These are phyloP conservation scores for Camelina laxa DNA, from an alignment of 345 rosid genomes.

Conservation along the genomic window DNA sequence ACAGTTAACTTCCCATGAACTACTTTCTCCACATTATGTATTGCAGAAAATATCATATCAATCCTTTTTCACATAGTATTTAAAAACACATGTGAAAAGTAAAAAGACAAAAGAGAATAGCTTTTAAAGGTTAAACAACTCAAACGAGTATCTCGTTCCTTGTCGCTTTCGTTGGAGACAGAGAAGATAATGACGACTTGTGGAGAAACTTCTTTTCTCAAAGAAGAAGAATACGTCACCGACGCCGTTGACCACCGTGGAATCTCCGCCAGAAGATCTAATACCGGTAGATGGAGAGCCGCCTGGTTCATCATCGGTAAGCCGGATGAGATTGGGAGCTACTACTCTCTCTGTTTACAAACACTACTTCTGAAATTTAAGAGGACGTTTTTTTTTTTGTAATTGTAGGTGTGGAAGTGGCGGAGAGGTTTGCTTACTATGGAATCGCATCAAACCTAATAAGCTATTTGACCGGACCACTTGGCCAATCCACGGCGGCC, in stretches of 20 bases:
- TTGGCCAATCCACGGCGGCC: slow-evolving; percentile 49
- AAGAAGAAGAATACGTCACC: slow-evolving; percentile 5
- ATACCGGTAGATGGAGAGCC: slow-evolving; percentile 41
- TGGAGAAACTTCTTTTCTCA: background rate
- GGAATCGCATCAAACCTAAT: slow-evolving; percentile 45
- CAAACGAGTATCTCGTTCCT: background rate
- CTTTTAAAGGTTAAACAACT: background rate
- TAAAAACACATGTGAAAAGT: too few relatives aligned
- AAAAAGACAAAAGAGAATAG: too few relatives aligned
- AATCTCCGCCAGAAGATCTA: slow-evolving; percentile 25
- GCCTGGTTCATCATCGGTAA: slow-evolving; percentile 44
- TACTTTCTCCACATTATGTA: too few relatives aligned
- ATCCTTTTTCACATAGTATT: too few relatives aligned
- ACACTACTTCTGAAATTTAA: background rate
- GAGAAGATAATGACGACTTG: background rate
- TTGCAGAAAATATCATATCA: too few relatives aligned
- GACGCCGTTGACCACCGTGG: slow-evolving; percentile 39
- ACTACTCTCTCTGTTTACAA: slow-evolving; percentile 6
- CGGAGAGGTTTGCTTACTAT: slow-evolving; percentile 48
- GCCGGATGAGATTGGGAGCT: background rate
- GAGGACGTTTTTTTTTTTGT: background rate
- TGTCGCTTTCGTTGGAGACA: background rate
- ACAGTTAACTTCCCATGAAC: too few relatives aligned
- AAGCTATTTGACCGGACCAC: slow-evolving; percentile 51
- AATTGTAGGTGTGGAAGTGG: slow-evolving; percentile 47